Conservation (phyloP, 352 stramenopile species). For the Aphanomyces euteiches region DNA sequence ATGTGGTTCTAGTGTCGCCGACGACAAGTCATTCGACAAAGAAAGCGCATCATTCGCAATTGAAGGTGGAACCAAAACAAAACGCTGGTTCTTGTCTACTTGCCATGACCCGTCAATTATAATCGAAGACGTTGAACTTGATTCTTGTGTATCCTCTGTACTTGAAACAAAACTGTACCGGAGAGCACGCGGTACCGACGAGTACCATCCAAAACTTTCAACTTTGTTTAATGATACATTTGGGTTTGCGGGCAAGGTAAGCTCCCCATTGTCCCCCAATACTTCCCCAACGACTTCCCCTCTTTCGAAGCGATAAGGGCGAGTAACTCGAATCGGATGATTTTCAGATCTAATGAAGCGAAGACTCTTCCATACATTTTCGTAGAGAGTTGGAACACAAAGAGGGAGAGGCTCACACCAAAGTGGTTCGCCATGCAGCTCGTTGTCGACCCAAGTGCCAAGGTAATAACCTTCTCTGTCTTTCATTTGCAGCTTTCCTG, state of each 20-base stretch:
- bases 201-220: neutral
- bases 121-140: neutral
- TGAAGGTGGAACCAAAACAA: conserved; percentile 13
- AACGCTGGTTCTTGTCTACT: conserved; percentile 2
- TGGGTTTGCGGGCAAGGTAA: too few species aligned
- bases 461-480: conserved; percentile 25
- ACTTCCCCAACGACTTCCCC: conserved; percentile 1
- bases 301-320: conserved; percentile 2
- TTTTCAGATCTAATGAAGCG: neutral
- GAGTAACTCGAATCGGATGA: neutral
- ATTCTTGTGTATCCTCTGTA: neutral
- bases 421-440: neutral
- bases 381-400: conserved; percentile 23
- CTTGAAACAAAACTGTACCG: neutral
- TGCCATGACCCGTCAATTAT: conserved; percentile 13
- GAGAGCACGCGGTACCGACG: neutral
- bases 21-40: neutral
- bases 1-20: conserved; percentile 4
- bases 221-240: neutral
- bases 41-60: neutral
- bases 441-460: conserved; percentile 20
- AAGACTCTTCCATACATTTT: conserved; percentile 13
- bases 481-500: conserved; percentile 1
- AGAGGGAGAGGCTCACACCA: conserved; percentile 12
- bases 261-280: neutral